These are phyloP conservation scores for Halophytophthora batemanensis DNA, from an alignment of 352 stramenopile species.

Conservation along the genomic window DNA sequence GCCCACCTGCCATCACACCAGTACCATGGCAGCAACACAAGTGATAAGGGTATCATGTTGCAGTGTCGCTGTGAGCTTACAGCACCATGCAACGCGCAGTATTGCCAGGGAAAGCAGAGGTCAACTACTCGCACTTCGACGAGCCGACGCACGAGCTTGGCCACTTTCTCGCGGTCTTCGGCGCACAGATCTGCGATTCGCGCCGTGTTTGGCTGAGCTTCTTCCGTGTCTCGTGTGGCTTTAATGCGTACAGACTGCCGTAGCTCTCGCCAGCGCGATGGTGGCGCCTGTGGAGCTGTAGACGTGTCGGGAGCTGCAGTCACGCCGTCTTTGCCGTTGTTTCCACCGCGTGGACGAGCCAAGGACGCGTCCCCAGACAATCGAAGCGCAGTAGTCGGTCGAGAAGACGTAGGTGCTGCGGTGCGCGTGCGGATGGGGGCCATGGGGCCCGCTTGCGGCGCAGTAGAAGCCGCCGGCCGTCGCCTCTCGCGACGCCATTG, in stretches of 20 bases:
- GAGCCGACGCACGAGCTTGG: conserved; percentile 70
- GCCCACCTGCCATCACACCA: conserved; percentile 21
- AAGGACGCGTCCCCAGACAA: too few species aligned
- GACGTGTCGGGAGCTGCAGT: too few species aligned
- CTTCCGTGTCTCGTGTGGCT: conserved; percentile 39
- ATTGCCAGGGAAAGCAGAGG: not conserved
- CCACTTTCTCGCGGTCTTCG: conserved; percentile 77
- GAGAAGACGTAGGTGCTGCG: too few species aligned
- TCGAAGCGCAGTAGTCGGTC: too few species aligned
- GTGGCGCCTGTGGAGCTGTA: conserved; percentile 1
- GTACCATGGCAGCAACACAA: conserved; percentile 2
- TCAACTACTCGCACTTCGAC: conserved; percentile 44
- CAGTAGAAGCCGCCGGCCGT: too few species aligned
- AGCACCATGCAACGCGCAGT: not conserved
- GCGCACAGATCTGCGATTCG: conserved; percentile 69
- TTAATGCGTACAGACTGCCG: conserved; percentile 59
- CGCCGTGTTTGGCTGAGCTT: conserved; percentile 19
- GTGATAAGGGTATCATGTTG: too few species aligned
- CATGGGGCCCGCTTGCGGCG: too few species aligned
- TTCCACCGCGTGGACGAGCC: too few species aligned
- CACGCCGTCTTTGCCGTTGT: too few species aligned
- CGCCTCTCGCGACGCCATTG: too few species aligned
- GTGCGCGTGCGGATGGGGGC: too few species aligned
- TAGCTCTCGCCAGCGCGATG: conserved; percentile 69
- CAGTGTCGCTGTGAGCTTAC: not conserved